Conservation (phyloP, 139 green algal species). For the Mychonastes homosphaera region DNA sequence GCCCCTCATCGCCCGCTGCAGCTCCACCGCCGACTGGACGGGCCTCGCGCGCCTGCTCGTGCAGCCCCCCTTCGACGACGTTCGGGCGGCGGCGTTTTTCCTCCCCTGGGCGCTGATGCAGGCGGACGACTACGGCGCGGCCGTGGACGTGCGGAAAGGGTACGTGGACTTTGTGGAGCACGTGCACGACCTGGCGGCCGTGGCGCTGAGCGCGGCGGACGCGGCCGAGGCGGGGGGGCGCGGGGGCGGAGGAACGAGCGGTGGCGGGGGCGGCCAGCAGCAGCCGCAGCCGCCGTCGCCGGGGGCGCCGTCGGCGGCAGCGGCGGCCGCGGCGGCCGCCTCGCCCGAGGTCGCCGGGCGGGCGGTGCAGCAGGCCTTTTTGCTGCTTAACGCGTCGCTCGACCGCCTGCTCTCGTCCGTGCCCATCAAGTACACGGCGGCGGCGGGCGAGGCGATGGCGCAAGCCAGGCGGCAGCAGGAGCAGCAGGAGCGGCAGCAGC, state of each 20-base stretch:
- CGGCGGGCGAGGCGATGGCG: too few relatives aligned
- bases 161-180: conserved; percentile 14
- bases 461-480: too few relatives aligned
- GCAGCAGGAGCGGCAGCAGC: too few relatives aligned
- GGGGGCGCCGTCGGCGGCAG: background rate
- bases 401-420: background rate
- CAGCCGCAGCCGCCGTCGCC: background rate
- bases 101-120: conserved; percentile 13
- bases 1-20: conserved; percentile 2
- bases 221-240: background rate
- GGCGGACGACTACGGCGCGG: background rate
- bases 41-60: conserved; percentile 5
- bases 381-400: conserved; percentile 8
- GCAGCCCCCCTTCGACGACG: conserved; percentile 3
- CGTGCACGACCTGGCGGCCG: conserved; percentile 8
- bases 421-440: conserved; percentile 11
- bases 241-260: background rate
- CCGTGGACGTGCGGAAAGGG: conserved; percentile 12
- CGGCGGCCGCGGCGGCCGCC: background rate
- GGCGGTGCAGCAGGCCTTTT: conserved; percentile 10
- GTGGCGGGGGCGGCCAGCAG: background rate
- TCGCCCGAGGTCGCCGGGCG: background rate
- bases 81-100: conserved; percentile 3
- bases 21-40: background rate
- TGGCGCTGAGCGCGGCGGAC: conserved; percentile 11